A percentile compares a stretch with the other conserved stretches of the same genome.
Evolutionary conservation across 495 filamentous ascomycete genomes (phyloP).

Genomic region (Haplographium delicatum): DNA sequence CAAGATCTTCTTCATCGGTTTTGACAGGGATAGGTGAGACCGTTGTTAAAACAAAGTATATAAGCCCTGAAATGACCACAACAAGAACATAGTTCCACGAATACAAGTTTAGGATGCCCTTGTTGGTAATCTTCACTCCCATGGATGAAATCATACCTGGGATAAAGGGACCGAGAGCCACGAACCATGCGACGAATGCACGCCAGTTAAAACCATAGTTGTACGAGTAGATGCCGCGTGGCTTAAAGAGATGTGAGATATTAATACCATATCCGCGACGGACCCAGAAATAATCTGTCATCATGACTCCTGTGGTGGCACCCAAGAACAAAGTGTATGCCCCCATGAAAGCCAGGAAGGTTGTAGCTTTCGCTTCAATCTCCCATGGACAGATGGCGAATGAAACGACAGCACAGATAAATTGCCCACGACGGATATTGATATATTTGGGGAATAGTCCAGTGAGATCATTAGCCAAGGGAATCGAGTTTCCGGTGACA

Average conservation of each 20-base stretch:
- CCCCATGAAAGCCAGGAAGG: conserved; percentile 41
- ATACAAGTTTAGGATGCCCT: not conserved
- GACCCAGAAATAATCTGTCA: conserved; percentile 34
- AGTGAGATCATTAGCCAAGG: conserved; percentile 28
- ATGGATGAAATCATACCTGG: not conserved
- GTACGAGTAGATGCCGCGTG: not conserved
- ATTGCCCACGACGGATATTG: conserved; percentile 41
- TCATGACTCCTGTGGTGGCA: conserved; percentile 15
- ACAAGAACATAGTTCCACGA: not conserved
- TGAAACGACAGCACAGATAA: conserved; percentile 34
- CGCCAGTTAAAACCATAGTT: not conserved
- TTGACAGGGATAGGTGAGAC: not conserved
- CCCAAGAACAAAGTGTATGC: conserved; percentile 44
- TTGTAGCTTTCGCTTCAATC: conserved; percentile 38
- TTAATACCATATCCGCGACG: conserved; percentile 14
- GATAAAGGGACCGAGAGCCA: not conserved
- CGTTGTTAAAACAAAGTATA: not conserved
- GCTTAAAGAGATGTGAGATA: not conserved
- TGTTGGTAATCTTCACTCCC: not conserved
- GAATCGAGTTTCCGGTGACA: not conserved
- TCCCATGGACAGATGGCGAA: conserved; percentile 44
- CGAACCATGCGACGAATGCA: not conserved
- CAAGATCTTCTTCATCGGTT: not conserved
- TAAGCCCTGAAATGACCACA: not conserved
- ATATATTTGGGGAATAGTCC: conserved; percentile 40